Evolutionary conservation across 345 rosid genomes (phyloP), one percentile per base, ranked within the genome.

Genomic region (Stellera chamaejasme): DNA sequence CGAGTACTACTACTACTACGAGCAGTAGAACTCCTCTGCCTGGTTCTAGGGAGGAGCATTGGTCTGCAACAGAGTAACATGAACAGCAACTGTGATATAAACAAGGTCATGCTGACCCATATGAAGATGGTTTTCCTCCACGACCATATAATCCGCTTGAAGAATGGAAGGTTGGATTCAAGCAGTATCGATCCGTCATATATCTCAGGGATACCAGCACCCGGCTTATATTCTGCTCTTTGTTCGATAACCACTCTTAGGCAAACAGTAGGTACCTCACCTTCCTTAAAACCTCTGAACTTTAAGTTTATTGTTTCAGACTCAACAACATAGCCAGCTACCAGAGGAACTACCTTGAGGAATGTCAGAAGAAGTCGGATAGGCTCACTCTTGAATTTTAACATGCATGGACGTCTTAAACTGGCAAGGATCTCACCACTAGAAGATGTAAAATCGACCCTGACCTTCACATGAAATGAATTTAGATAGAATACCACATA

Each of bases 121-220:
- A 84, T 61, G 13, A 81, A 86, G 42, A 84, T 44, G 56, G 94
- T 86, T 58, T 52, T 88, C 79, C 64, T 81, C 95, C 97, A 84
- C 45, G 55, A 66, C 97, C 89, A 88, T 58, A 88, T 58, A n/a
- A 84, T 50, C 76, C 82, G 39, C 4, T 5, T 8, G 36, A 82
- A 64, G 6, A 86, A 64, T 47, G 89, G 80, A 58, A 82, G 85
- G 45, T 78, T 74, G 0, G 96, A 79, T 50, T 79, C 71, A 10
- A 88, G 79, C 36, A 61, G 52, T 46, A 88, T 52, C 10, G 81
- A 81, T 3, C 93, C 85, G n/a, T 75, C 84, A 11, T 86, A 81
- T 54, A 88, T 67, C 77, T 88, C 93, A 25, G 95, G 98, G 50
- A 92, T 67, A 54, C 98, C 95, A 47, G 77, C 90, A 58, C 79